Base-by-base conservation (phyloP, 352 stramenopile species). In the Phytopythium cucurbitacearum region DNA sequence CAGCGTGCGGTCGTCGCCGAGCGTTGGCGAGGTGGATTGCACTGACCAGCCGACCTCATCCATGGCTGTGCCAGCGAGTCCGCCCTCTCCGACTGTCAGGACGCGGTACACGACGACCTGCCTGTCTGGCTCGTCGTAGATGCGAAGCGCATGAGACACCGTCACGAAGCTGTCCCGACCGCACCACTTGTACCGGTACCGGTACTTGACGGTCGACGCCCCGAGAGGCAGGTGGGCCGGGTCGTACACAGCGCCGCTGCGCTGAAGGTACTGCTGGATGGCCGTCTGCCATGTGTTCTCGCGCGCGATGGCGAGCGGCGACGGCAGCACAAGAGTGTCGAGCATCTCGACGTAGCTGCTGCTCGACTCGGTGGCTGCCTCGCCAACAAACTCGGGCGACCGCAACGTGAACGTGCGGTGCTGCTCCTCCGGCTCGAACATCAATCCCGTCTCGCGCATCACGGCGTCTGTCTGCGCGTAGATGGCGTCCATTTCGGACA, bases 41-140 rank as follows among this genome's bases (percentile, higher is more conserved):
- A 59, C 43, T 9, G 63, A 60, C 53, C 65, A 73, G 0, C 69
- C 69, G 8, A 57, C 65, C 49, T 72, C 56, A 33, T 70, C 49
- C 3, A 55, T 64, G 4, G 57, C 59, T n/a, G 67, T 44, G 0
- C 66, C 69, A 0, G 58, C 56, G 7, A 76, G 52, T 1, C 62
- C 63, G 1, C 61, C 53, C 47, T 78, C 69, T 3, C 65, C 65
- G 3, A 57, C 63, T 34, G 58, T 73, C 10, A 75, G 54, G 33
- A 58, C 62, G 50, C 56, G 39, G 51, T 62, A 72, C 15, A 75
- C 51, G 15, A 64, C 16, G 1, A 78, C 60, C 6, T 65, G 21
- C 3, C 57, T 57, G 7, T 64, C 51, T 3, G 48, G 53, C 40
- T 72, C 57, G 33, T 52, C 16, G 35, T 16, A 52, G 2, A 15